Conservation (phyloP, 495 filamentous ascomycete genomes). For the Gamarada debralockiae region DNA sequence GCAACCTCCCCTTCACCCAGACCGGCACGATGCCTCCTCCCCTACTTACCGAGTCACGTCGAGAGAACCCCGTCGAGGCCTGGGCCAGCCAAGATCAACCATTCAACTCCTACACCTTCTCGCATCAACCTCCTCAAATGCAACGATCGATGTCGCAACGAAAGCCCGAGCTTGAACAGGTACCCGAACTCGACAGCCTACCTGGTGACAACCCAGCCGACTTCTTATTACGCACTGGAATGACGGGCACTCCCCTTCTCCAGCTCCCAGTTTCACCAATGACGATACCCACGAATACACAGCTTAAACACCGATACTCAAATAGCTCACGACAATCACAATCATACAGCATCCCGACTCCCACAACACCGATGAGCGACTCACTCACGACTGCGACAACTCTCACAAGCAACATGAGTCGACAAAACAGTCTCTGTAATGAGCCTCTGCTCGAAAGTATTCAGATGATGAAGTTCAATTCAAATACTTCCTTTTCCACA, state of each 20-base stretch:
- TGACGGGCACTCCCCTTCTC: constrained; percentile 4
- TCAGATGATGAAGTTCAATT: constrained; percentile 26
- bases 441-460: constrained; percentile 23
- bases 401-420: constrained; percentile 23
- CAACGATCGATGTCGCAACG: constrained; percentile 33
- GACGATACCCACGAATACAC: neutral
- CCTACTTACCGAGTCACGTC: constrained; percentile 12
- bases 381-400: constrained; percentile 22
- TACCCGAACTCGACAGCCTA: constrained; percentile 2
- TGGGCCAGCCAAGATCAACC: constrained; percentile 20
- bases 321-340: neutral
- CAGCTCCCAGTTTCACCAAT: neutral
- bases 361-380: constrained; percentile 20
- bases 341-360: constrained; percentile 17
- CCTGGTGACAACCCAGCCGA: constrained; percentile 10
- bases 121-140: constrained; percentile 27
- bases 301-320: constrained; percentile 7
- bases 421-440: constrained; percentile 23
- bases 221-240: constrained; percentile 11
- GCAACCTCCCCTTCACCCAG: constrained; percentile 14
- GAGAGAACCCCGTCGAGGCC: constrained; percentile 16
- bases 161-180: constrained; percentile 26
- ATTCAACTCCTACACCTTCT: constrained; percentile 15
- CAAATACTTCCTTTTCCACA: constrained; percentile 20
- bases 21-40: constrained; percentile 16